Evolutionary conservation across 2,329 filamentous ascomycete genomes (phyloP).

Genomic region (Cercospora canescens): DNA sequence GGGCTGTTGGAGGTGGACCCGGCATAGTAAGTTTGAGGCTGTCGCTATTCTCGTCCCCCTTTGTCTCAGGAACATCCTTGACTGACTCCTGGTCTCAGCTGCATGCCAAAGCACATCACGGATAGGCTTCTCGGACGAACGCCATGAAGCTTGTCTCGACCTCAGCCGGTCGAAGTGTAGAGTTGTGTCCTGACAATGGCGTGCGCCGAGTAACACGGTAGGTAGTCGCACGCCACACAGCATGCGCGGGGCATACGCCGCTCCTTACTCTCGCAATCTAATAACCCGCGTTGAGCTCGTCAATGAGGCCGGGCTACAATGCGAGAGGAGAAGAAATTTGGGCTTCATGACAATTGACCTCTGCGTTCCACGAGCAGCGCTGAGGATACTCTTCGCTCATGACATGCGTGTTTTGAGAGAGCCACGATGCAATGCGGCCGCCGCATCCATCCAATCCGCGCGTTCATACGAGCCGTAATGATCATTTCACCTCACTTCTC

Average conservation of each 20-base stretch:
- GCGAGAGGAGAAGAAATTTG: constrained; percentile 61
- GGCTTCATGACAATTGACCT: constrained; percentile 31
- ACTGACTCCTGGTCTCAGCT: constrained; percentile 27
- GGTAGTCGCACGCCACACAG: background rate
- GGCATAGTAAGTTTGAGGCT: constrained; percentile 64
- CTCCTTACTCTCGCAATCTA: constrained; percentile 65
- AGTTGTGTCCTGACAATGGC: background rate
- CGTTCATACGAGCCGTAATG: background rate
- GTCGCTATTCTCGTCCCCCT: constrained; percentile 7
- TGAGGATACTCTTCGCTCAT: constrained; percentile 28
- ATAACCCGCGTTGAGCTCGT: constrained; percentile 58
- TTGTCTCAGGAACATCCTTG: constrained; percentile 4
- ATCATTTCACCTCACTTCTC: background rate
- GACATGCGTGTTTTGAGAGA: constrained; percentile 17
- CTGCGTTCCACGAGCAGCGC: constrained; percentile 22
- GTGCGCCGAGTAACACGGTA: background rate
- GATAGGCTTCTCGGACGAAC: constrained; percentile 55
- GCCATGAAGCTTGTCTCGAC: constrained; percentile 15
- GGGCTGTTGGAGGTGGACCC: constrained; percentile 81
- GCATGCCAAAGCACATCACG: constrained; percentile 63
- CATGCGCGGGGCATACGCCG: background rate
- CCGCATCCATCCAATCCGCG: background rate
- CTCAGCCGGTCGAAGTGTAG: background rate
- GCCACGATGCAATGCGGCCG: background rate
- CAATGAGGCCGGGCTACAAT: constrained; percentile 68